Conservation (phyloP, 2,329 filamentous ascomycete species). For the Drechslerella coelobrocha region DNA sequence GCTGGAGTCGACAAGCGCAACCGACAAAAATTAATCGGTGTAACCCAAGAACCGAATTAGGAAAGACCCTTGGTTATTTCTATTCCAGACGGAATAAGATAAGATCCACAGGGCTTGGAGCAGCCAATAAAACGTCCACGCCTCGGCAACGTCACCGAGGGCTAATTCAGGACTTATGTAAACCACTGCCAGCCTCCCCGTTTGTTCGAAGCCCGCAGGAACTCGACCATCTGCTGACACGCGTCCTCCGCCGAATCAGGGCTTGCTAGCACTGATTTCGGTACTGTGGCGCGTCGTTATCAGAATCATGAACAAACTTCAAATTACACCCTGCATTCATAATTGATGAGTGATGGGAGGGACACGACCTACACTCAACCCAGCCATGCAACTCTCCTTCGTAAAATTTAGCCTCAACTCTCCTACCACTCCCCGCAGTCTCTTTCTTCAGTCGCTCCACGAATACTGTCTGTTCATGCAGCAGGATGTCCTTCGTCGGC, state of each 20-base stretch:
- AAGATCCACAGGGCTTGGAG: too few species aligned
- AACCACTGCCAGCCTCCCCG: conserved; percentile 36
- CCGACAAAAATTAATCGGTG: too few species aligned
- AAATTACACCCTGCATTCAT: neutral
- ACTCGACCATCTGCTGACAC: conserved; percentile 13
- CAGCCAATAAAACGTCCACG: too few species aligned
- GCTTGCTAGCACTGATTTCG: conserved; percentile 43
- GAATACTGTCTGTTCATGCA: conserved; percentile 59
- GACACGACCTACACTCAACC: conserved; percentile 52
- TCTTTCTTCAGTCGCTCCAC: conserved; percentile 57
- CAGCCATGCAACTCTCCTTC: conserved; percentile 57
- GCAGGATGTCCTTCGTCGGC: conserved; percentile 59
- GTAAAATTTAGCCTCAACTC: conserved; percentile 54
- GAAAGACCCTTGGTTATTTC: too few species aligned
- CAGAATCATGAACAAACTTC: neutral
- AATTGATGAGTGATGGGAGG: neutral
- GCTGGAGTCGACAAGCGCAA: too few species aligned
- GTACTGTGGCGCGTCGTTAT: conserved; percentile 34
- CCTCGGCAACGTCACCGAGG: too few species aligned
- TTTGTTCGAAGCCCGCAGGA: conserved; percentile 31
- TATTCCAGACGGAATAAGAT: too few species aligned
- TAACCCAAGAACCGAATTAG: too few species aligned
- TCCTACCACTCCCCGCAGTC: conserved; percentile 51
- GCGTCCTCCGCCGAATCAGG: conserved; percentile 40
- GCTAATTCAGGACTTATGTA: too few species aligned